These are phyloP conservation scores for Rhodosporidiobolus sp. DNA, from an alignment of 768 basidiomycete species.

Conservation along the genomic window DNA sequence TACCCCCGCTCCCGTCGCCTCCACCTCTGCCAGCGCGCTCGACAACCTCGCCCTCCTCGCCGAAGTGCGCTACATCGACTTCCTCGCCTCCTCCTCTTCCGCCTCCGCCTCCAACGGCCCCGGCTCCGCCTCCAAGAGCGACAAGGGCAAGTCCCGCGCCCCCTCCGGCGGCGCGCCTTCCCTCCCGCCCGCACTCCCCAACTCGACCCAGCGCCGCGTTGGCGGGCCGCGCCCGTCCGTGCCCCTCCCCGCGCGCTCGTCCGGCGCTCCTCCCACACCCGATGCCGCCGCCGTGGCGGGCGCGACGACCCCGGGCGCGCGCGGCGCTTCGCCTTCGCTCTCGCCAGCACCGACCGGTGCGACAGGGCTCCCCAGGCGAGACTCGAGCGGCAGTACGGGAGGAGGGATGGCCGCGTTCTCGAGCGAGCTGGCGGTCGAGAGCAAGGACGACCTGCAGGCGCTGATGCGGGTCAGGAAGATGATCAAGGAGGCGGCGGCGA, in stretches of 20 bases:
- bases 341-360: slow-evolving; percentile 1
- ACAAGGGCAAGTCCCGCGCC: slow-evolving; percentile 7
- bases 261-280: background rate
- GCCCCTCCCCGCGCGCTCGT: background rate
- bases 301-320: background rate
- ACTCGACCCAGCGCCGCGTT: background rate
- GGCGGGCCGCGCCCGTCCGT: background rate
- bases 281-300: background rate
- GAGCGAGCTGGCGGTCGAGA: slow-evolving; percentile 28
- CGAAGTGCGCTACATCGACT: slow-evolving; percentile 29
- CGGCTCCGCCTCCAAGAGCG: background rate
- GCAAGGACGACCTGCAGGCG: slow-evolving; percentile 40
- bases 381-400: background rate
- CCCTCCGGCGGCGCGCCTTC: background rate
- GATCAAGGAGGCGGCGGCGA: background rate
- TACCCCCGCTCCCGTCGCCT: background rate
- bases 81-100: background rate
- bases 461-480: slow-evolving; percentile 36
- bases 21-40: slow-evolving; percentile 2
- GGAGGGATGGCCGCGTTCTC: background rate
- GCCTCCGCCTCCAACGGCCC: background rate
- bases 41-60: slow-evolving; percentile 32
- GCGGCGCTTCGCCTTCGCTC: background rate
- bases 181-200: background rate
- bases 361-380: background rate